Evolutionary conservation across 2,329 filamentous ascomycete genomes (phyloP).

Genomic region (Botrytis medusae): DNA sequence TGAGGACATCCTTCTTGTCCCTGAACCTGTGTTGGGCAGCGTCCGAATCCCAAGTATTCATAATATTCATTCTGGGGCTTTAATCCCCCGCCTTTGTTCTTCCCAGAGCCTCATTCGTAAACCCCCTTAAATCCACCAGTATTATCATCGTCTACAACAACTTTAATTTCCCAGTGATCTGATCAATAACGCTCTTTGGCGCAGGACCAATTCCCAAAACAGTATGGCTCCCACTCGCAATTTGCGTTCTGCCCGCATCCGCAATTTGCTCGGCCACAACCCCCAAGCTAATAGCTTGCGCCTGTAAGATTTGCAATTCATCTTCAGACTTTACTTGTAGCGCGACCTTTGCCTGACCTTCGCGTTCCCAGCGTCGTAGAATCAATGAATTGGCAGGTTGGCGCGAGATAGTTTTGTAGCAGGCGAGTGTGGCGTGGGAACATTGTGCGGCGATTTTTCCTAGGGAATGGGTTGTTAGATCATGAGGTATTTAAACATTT

Average conservation of each 20-base stretch:
- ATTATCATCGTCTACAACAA: conserved; percentile 58
- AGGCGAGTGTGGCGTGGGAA: conserved; percentile 93
- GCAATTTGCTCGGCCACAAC: conserved; percentile 87
- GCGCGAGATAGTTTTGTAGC: conserved; percentile 79
- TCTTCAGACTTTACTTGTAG: conserved; percentile 86
- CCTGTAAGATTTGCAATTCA: conserved; percentile 71
- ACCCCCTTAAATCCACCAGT: neutral
- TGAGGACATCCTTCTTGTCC: neutral
- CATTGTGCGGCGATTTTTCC: conserved; percentile 97
- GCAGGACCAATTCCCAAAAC: conserved; percentile 82
- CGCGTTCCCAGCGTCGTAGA: conserved; percentile 79
- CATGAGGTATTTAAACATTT: neutral
- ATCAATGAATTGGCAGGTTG: conserved; percentile 58
- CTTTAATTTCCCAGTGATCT: conserved; percentile 82
- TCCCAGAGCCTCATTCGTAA: too few relatives aligned
- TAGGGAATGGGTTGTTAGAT: conserved; percentile 42
- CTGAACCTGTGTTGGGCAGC: neutral
- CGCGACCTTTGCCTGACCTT: conserved; percentile 91
- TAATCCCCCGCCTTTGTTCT: neutral
- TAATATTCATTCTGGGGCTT: neutral
- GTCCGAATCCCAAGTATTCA: neutral
- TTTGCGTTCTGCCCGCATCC: conserved; percentile 96
- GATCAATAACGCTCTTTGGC: conserved; percentile 82
- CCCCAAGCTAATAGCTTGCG: conserved; percentile 77
- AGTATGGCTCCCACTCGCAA: conserved; percentile 87